Conservation (phyloP, 345 rosid genomes). For the Brassica napus region Da-Ae NC_063448.1:5160001-5160500, state of each 20-base stretch:
- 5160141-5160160: conserved; percentile 72
- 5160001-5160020: neutral
- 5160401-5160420: neutral
- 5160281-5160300: conserved; percentile 72
- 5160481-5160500: conserved; percentile 87
- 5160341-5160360: conserved; percentile 84
- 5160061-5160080: conserved; percentile 89
- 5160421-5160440: conserved; percentile 42
- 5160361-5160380: neutral
- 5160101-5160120: conserved; percentile 88
- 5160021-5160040: conserved; percentile 79
- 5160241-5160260: neutral
- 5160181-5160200: neutral
- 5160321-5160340: conserved; percentile 94
- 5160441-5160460: conserved; percentile 73
- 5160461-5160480: conserved; percentile 77
- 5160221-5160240: neutral
- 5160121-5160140: conserved; percentile 72
- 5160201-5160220: neutral
- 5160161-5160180: neutral
- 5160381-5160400: neutral
- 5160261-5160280: neutral
- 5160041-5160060: conserved; percentile 87
- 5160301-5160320: conserved; percentile 87
- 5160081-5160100: conserved; percentile 91